Percentiles rank a stretch among this genome's conserved stretches.
These are phyloP conservation scores for Termitomyces sp. DNA, from an alignment of 768 basidiomycete genomes.

Conservation along the genomic window DNA sequence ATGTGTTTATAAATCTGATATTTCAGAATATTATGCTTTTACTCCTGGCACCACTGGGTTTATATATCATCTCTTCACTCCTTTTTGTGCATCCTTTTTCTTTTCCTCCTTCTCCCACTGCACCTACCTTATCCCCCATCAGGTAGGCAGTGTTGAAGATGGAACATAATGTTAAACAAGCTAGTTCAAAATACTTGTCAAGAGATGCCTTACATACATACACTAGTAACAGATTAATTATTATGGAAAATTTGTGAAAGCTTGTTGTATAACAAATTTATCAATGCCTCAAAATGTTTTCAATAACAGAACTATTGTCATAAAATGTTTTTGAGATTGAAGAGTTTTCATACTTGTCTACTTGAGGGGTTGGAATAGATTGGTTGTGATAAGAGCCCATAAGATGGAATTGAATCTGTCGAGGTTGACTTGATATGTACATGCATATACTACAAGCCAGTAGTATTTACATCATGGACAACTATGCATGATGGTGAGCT, in stretches of 20 bases:
- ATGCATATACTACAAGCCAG: conserved; percentile 15
- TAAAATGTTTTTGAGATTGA: conserved; percentile 41
- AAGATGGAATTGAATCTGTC: conserved; percentile 48
- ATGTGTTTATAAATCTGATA: no score
- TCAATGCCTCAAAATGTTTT: background rate
- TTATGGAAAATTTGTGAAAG: background rate
- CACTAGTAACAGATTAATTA: conserved; percentile 19
- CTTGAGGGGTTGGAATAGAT: conserved; percentile 36
- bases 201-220: conserved; percentile 76
- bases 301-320: conserved; percentile 26
- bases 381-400: conserved; percentile 13
- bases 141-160: no score
- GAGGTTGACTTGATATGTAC: conserved; percentile 51
- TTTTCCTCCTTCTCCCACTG: no score
- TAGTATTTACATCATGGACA: background rate
- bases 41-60: no score
- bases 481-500: conserved; percentile 5
- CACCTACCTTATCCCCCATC: no score
- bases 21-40: no score
- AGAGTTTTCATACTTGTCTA: conserved; percentile 36
- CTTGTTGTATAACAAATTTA: conserved; percentile 2
- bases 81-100: no score
- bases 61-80: no score
- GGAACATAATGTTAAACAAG: conserved; percentile 40
- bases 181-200: conserved; percentile 93